A percentile compares a stretch with the other conserved stretches of the same genome.
Evolutionary conservation across 176 grass and related monocot species (phyloP).

Genomic region (Eleusine coracana): DNA sequence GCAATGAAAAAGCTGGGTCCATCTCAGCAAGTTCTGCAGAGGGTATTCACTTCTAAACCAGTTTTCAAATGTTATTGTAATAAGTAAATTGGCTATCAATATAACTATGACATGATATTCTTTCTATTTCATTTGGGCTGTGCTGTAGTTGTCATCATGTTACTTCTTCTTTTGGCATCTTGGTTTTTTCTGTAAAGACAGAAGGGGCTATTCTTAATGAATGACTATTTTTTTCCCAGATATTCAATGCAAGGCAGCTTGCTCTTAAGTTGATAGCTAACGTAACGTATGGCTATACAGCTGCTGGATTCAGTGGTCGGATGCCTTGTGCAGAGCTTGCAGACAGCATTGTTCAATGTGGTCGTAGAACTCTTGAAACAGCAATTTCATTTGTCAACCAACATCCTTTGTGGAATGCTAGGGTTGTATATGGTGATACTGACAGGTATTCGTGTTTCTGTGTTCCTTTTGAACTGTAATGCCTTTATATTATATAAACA

Average conservation of each 20-base stretch:
- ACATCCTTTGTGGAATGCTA: constrained; percentile 83
- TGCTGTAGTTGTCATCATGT: constrained; percentile 6
- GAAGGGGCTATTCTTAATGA: constrained; percentile 8
- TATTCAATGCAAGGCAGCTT: constrained; percentile 96
- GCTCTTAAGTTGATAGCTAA: constrained; percentile 97
- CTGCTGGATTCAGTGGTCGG: constrained; percentile 93
- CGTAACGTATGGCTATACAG: constrained; percentile 97
- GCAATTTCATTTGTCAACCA: constrained; percentile 87
- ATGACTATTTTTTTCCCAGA: constrained; percentile 53
- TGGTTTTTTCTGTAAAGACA: neutral
- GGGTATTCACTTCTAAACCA: constrained; percentile 59
- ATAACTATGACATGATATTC: constrained; percentile 18
- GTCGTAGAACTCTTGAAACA: constrained; percentile 92
- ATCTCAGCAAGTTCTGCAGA: constrained; percentile 79
- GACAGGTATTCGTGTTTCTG: constrained; percentile 74
- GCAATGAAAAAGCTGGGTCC: constrained; percentile 84
- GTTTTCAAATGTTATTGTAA: constrained; percentile 21
- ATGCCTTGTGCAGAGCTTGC: constrained; percentile 99
- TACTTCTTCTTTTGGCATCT: constrained; percentile 23
- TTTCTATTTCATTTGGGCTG: constrained; percentile 14
- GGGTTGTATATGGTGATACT: constrained; percentile 98
- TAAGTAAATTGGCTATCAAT: neutral
- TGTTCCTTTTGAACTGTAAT: constrained; percentile 20
- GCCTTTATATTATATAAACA: constrained; percentile 21
- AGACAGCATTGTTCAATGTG: constrained; percentile 98